phyloP scores from a whole-genome alignment of 2,329 filamentous ascomycete genomes.

The Aspergillus sojae region DNA sequence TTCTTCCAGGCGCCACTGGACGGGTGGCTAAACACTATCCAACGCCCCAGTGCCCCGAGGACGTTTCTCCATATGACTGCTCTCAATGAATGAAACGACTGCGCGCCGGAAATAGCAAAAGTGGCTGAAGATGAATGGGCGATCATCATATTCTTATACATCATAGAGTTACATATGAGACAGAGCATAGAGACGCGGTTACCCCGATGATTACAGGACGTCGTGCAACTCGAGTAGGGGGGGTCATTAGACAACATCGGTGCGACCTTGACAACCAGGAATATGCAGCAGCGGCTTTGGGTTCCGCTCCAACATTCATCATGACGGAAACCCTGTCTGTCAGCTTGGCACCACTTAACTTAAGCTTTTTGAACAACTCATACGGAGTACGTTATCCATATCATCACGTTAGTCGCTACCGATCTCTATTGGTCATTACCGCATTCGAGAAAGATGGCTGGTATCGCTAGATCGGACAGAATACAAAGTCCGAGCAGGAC shows the following conservation, averaged over 20 bases:
- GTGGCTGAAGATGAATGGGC: neutral
- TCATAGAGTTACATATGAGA: neutral
- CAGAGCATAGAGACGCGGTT: neutral
- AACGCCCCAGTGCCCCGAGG: neutral
- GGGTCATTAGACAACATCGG: neutral
- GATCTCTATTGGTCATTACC: neutral
- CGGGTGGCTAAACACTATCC: conserved; percentile 6
- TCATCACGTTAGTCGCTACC: neutral
- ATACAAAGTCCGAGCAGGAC: neutral
- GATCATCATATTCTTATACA: neutral
- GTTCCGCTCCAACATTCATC: neutral
- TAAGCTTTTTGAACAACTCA: conserved; percentile 6
- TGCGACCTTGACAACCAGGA: neutral
- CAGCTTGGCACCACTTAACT: neutral
- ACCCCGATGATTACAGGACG: neutral
- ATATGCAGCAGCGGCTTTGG: neutral
- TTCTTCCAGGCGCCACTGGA: conserved; percentile 14
- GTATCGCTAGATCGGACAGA: neutral
- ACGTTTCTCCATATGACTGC: neutral
- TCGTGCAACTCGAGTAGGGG: neutral
- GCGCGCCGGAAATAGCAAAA: neutral
- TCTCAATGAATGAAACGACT: neutral
- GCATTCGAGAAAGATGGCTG: neutral
- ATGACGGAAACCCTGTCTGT: neutral
- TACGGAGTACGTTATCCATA: neutral